phyloP scores from a whole-genome alignment of 768 basidiomycete species.

The Macrolepiota dolichaula region DNA sequence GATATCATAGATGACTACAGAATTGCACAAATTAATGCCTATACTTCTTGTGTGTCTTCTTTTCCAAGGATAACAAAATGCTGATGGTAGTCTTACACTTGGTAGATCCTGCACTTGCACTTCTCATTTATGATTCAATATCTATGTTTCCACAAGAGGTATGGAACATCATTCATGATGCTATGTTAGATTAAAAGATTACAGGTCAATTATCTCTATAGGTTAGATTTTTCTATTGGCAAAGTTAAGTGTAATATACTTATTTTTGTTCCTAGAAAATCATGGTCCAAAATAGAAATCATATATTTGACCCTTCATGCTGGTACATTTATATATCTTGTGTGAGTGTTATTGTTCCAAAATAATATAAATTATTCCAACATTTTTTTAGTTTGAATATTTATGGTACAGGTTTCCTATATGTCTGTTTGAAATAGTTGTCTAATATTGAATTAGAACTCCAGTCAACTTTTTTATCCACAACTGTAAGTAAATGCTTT shows the following conservation, averaged over 20 bases:
- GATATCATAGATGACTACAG: neutral
- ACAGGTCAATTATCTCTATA: neutral
- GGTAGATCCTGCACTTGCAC: neutral
- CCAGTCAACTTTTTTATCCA: neutral
- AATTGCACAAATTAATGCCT: neutral
- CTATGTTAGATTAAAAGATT: neutral
- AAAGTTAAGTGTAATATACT: neutral
- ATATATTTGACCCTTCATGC: neutral
- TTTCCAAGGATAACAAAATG: neutral
- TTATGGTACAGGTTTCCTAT: neutral
- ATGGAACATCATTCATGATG: neutral
- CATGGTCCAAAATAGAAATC: neutral
- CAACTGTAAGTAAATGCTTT: neutral
- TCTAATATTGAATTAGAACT: neutral
- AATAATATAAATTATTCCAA: neutral
- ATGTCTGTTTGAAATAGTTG: neutral
- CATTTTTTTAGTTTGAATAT: neutral
- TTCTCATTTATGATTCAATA: neutral
- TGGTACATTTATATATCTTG: neutral
- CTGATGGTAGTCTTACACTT: neutral
- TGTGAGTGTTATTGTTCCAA: neutral
- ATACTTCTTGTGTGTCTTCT: neutral
- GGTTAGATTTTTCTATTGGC: neutral
- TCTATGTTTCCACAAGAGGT: neutral
- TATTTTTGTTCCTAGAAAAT: neutral